Conservation (phyloP, 1,284 basidiomycete genomes). For the Inonotus hispidus region DNA sequence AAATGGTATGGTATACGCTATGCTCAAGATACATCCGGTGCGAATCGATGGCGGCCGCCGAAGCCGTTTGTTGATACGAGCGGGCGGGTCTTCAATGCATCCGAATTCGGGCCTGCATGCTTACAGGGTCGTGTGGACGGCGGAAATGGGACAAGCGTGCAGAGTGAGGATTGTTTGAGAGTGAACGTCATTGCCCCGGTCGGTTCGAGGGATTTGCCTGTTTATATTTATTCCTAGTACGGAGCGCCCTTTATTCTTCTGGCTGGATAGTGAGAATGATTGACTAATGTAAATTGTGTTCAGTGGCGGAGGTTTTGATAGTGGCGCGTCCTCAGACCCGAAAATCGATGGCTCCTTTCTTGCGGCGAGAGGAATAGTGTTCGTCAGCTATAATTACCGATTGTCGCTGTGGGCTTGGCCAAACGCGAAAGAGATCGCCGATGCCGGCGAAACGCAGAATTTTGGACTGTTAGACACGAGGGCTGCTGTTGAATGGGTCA, state of each 20-base stretch:
- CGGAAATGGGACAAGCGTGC: conserved; percentile 36
- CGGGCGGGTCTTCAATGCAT: conserved; percentile 30
- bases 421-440: conserved; percentile 35
- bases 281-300: not conserved
- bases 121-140: conserved; percentile 35
- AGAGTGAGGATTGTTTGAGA: conserved; percentile 39
- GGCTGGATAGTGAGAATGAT: not conserved
- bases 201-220: conserved; percentile 32
- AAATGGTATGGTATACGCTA: conserved; percentile 39
- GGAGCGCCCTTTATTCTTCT: conserved; percentile 10
- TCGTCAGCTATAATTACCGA: conserved; percentile 40
- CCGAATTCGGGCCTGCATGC: conserved; percentile 37
- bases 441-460: conserved; percentile 36
- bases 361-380: conserved; percentile 36
- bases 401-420: conserved; percentile 38
- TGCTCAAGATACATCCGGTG: conserved; percentile 35
- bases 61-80: conserved; percentile 24
- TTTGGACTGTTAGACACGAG: conserved; percentile 38
- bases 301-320: conserved; percentile 29
- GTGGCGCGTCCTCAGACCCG: conserved; percentile 39
- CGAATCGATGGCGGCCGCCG: conserved; percentile 38
- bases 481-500: conserved; percentile 39
- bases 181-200: conserved; percentile 37
- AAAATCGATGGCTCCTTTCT: conserved; percentile 40
- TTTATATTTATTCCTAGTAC: conserved; percentile 37